Base-by-base conservation (phyloP, 192 early-diverging fungal species). In the Geranomyces variabilis region DNA sequence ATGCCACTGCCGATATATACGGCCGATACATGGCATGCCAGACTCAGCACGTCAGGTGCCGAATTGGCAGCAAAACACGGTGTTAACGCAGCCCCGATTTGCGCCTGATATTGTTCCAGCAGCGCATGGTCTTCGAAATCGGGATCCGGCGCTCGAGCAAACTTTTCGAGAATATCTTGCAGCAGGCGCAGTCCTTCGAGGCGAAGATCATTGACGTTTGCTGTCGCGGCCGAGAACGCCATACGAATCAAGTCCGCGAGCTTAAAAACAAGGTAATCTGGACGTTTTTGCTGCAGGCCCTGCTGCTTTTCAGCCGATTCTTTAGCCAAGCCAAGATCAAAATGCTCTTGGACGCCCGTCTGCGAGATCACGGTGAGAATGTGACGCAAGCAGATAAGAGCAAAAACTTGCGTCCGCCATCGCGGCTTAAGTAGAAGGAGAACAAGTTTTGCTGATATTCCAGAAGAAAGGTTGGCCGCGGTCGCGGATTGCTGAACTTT, bases 1-100 rank as follows among this genome's bases (percentile, higher is more conserved):
- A 96, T 93, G n/a, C 93, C 93, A 66, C 91, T 93, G 30, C 91
- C 90, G 48, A 93, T 85, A 81, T 93, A 96, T 8, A 89, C 88
- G 0, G 92, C 92, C 64, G 89, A 90, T 19, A 96, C 92, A 36
- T 85, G 81, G 43, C 92, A 91, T 34, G 92, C 94, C n/a, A 87
- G 71, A 55, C 88, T 87, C 1, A 88, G 82, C 28, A 94, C 83
- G 58, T 93, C 89, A 22, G 92, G 89, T 0, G 89, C 85, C 5
- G 90, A 85, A 62, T 96, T 92, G 0, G 85, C 73, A 6, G 85
- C 83, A 66, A 96, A 94, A 8, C 90, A 90, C 1, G 97, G 93
- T 17, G 93, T 92, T 46, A 99, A 83, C 1, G 96, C 94, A 1
- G 97, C 90, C 30, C 86, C 90, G 53, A 99, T 92, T 75, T 98